Percentiles rank a stretch among this genome's conserved stretches.
These are phyloP conservation scores for Phytophthora citrophthora DNA, from an alignment of 352 stramenopile species.

Conservation along the genomic window DNA sequence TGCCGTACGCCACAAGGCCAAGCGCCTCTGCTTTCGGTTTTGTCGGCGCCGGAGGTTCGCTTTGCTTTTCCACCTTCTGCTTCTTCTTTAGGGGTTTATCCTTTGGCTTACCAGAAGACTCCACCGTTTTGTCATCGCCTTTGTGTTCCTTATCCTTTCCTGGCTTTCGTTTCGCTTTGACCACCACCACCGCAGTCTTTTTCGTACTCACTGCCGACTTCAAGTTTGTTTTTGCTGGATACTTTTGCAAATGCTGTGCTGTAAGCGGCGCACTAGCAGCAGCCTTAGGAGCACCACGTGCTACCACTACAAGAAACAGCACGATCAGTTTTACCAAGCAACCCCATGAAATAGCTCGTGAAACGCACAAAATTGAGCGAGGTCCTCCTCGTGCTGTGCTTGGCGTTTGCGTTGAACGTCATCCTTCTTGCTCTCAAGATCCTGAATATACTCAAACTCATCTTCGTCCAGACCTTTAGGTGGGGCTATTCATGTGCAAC, in stretches of 20 bases:
- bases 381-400: slow-evolving; percentile 76
- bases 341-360: neutral
- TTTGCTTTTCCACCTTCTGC: slow-evolving; percentile 21
- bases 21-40: slow-evolving; percentile 18
- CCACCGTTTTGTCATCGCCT: slow-evolving; percentile 17
- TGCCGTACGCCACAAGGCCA: slow-evolving; percentile 67
- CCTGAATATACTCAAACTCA: slow-evolving; percentile 82
- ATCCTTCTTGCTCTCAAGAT: slow-evolving; percentile 66
- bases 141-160: slow-evolving; percentile 30
- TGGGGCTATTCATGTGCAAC: slow-evolving; percentile 46
- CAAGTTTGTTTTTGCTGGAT: slow-evolving; percentile 34
- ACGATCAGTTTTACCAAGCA: neutral
- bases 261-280: slow-evolving; percentile 15
- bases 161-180: slow-evolving; percentile 66
- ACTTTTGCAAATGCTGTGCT: slow-evolving; percentile 39
- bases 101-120: slow-evolving; percentile 15
- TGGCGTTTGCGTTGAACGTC: slow-evolving; percentile 57
- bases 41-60: neutral
- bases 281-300: slow-evolving; percentile 52
- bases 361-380: slow-evolving; percentile 69
- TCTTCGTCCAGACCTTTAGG: slow-evolving; percentile 89
- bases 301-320: slow-evolving; percentile 44
- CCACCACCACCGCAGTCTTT: slow-evolving; percentile 43
- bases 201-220: slow-evolving; percentile 32
- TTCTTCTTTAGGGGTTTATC: slow-evolving; percentile 26